A percentile compares a stretch with the other conserved stretches of the same genome.
phyloP scores from a whole-genome alignment of 2,329 filamentous ascomycete species.

The Lithohypha guttulata region DNA sequence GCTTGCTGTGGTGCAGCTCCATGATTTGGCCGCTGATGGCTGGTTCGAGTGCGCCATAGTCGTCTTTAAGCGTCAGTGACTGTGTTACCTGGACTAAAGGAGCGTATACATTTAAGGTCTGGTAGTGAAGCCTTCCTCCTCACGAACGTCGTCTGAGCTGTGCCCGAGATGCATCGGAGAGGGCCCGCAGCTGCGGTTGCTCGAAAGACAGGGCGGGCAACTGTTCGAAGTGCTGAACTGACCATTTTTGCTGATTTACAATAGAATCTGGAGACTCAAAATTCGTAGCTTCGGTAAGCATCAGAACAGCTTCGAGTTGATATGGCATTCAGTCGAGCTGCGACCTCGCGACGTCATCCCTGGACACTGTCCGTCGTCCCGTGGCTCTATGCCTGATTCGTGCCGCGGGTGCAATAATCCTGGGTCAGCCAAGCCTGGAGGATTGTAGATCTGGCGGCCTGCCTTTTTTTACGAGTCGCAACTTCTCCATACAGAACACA shows the following conservation, averaged over 20 bases:
- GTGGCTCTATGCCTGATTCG: neutral
- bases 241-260: no score
- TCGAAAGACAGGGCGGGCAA: slow-evolving; percentile 59
- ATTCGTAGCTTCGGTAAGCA: neutral
- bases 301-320: neutral
- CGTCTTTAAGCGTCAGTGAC: slow-evolving; percentile 52
- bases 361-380: neutral
- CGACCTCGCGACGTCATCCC: neutral
- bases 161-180: slow-evolving; percentile 42
- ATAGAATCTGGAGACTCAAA: no score
- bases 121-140: slow-evolving; percentile 88
- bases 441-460: slow-evolving; percentile 62
- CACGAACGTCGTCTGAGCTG: slow-evolving; percentile 65
- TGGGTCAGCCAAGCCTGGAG: slow-evolving; percentile 57
- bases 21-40: slow-evolving; percentile 79
- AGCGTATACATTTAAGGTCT: slow-evolving; percentile 69
- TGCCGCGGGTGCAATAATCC: no score
- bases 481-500: neutral
- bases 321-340: neutral
- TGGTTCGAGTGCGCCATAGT: slow-evolving; percentile 89
- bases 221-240: slow-evolving; percentile 61
- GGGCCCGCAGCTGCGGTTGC: slow-evolving; percentile 45
- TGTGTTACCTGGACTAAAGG: no score
- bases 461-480: slow-evolving; percentile 47
- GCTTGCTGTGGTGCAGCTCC: slow-evolving; percentile 87